Conservation (phyloP, 1,284 basidiomycete genomes). For the Malassezia restricta region DNA sequence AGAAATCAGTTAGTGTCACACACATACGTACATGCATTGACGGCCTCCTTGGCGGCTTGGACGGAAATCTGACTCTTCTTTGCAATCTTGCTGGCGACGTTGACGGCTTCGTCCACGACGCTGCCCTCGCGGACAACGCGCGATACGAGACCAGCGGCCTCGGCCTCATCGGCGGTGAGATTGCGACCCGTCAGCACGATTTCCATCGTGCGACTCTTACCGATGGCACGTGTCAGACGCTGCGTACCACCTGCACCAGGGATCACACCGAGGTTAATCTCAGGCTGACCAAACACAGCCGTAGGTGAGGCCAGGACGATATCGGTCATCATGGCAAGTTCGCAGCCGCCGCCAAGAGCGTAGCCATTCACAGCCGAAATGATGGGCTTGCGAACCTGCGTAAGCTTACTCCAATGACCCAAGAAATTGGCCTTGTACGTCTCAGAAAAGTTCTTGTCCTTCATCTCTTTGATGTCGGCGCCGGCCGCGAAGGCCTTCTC, state of each 20-base stretch:
- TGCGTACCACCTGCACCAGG: conserved; percentile 76
- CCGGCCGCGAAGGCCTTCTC: conserved; percentile 90
- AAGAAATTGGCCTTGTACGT: conserved; percentile 82
- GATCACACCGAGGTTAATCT: conserved; percentile 93
- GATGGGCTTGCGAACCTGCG: conserved; percentile 72
- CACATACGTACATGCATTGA: conserved; percentile 65
- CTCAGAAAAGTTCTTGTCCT: conserved; percentile 72
- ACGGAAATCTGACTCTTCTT: conserved; percentile 73
- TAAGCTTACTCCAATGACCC: conserved; percentile 70
- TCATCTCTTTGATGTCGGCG: conserved; percentile 88
- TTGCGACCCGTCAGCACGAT: conserved; percentile 67
- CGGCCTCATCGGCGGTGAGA: conserved; percentile 70
- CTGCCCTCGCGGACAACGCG: conserved; percentile 58
- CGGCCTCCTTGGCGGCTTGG: conserved; percentile 85
- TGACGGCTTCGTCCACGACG: conserved; percentile 78
- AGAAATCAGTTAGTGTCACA: background rate
- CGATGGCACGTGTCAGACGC: conserved; percentile 70
- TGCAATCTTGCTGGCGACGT: conserved; percentile 67
- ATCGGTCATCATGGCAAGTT: conserved; percentile 54
- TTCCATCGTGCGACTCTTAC: conserved; percentile 93
- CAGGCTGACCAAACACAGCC: conserved; percentile 89
- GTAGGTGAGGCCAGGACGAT: conserved; percentile 88
- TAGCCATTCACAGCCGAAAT: conserved; percentile 92
- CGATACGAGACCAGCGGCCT: conserved; percentile 70
- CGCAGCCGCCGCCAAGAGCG: conserved; percentile 63